Percentiles rank a stretch among this genome's conserved stretches.
phyloP scores from a whole-genome alignment of 306 rosid genomes.

The Datisca glomerata region DNA sequence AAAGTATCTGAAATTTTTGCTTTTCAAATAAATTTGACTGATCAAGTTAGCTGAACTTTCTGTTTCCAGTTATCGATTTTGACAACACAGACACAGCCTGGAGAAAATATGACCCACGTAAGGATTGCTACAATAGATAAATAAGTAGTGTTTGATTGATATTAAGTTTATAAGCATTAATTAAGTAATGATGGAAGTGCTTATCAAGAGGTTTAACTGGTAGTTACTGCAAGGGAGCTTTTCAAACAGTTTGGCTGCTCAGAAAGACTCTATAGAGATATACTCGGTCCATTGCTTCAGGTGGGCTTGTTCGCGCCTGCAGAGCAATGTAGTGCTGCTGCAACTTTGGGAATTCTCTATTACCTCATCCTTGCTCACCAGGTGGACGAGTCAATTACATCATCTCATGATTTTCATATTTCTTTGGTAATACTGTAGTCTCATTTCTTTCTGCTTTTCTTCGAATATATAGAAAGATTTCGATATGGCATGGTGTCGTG shows the following conservation, averaged over 20 bases:
- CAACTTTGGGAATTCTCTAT: conserved; percentile 34
- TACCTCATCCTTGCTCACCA: conserved; percentile 37
- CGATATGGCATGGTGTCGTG: conserved; percentile 34
- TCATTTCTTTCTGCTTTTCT: too few species aligned
- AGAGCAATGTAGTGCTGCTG: conserved; percentile 54
- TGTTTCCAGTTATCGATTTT: conserved; percentile 36
- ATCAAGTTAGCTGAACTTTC: neutral
- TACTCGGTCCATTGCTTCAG: conserved; percentile 40
- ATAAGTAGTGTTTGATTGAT: neutral
- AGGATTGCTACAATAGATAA: conserved; percentile 16
- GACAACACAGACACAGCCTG: conserved; percentile 43
- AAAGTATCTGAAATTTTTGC: too few species aligned
- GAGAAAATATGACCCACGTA: conserved; percentile 45
- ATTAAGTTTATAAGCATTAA: too few species aligned
- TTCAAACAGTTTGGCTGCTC: conserved; percentile 43
- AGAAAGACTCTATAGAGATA: conserved; percentile 30
- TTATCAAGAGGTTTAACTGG: conserved; percentile 21
- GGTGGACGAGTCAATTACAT: too few species aligned
- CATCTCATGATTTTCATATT: neutral
- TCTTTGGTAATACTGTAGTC: neutral
- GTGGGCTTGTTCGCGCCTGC: conserved; percentile 43
- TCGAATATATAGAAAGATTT: conserved; percentile 45
- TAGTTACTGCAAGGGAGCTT: conserved; percentile 51
- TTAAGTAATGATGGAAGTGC: neutral
- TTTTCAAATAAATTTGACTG: too few species aligned